Evolutionary conservation across 805 yeast genomes (phyloP).

Genomic region (Barnettozyma populi): DNA sequence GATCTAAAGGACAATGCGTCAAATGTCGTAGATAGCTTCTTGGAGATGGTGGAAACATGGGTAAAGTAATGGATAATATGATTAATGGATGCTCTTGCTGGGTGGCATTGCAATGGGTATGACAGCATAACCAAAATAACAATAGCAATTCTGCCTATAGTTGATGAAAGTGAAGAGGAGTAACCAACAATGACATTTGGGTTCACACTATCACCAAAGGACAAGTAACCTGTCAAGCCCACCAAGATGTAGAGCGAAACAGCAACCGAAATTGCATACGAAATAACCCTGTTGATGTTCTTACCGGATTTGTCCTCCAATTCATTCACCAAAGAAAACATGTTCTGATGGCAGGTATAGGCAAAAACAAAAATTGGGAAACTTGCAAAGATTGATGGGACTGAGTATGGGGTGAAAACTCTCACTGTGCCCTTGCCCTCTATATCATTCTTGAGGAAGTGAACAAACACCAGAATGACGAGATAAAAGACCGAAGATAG

Average conservation of each 20-base stretch:
- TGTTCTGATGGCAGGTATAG: slow-evolving; percentile 93
- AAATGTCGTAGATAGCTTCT: slow-evolving; percentile 16
- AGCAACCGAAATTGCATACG: slow-evolving; percentile 54
- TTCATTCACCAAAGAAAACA: slow-evolving; percentile 86
- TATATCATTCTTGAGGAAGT: slow-evolving; percentile 56
- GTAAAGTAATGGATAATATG: slow-evolving; percentile 56
- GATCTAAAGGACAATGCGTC: slow-evolving; percentile 8
- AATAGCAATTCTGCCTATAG: slow-evolving; percentile 75
- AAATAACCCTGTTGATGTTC: slow-evolving; percentile 42
- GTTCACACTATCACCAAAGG: slow-evolving; percentile 75
- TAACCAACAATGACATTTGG: slow-evolving; percentile 82
- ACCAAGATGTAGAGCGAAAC: slow-evolving; percentile 59
- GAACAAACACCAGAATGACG: slow-evolving; percentile 66
- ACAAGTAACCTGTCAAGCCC: slow-evolving; percentile 78
- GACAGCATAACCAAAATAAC: slow-evolving; percentile 75
- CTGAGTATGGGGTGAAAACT: slow-evolving; percentile 40
- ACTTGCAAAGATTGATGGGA: slow-evolving; percentile 52
- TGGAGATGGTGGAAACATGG: slow-evolving; percentile 21
- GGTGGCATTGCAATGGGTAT: slow-evolving; percentile 89
- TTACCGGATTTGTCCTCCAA: slow-evolving; percentile 48
- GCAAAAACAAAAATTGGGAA: slow-evolving; percentile 94
- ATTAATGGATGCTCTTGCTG: slow-evolving; percentile 77
- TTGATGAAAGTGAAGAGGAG: slow-evolving; percentile 57
- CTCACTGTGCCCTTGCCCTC: slow-evolving; percentile 46
- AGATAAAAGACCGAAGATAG: slow-evolving; percentile 75